Evolutionary conservation across 192 early-diverging fungal species (phyloP), one percentile per base, ranked within the genome.

Genomic region (Glomus cerebriforme): DNA sequence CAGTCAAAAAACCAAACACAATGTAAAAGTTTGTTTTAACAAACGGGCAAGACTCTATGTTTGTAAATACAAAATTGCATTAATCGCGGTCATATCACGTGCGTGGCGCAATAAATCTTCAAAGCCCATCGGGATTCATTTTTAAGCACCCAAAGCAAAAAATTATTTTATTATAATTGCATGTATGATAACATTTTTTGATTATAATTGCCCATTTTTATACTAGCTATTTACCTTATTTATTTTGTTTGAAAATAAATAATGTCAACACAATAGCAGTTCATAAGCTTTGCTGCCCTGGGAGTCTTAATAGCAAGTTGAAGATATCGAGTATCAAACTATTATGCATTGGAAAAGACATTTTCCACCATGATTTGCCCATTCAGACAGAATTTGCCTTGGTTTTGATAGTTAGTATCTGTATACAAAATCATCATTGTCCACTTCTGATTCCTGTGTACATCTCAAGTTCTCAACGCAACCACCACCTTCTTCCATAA

Each of bases 231-330:
- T n/a, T n/a, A n/a, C n/a, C n/a, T n/a, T n/a, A n/a, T n/a, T n/a
- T n/a, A n/a, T 67, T 68, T 24, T 68, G 66, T 73, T 59, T 73
- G 27, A 2, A 54, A 73, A 59, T 73, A 54, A 73, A 73, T 49
- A 58, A 58, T 49, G 0, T 59, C 31, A 75, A 75, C 73, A 74
- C 73, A 60, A 35, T 24, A 75, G 12, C 19, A 37, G 58, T 75
- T 12, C 39, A 75, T 62, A 75, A 75, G 17, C 1, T 59, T 35
- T 75, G 27, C 9, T 2, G 31, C 22, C 1, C 2, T 62, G 4
- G 7, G 0, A 39, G 31, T 43, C 22, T 45, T 70, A 26, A 75
- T 17, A 2, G 26, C 73, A 39, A 75, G 58, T 7, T 75, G 58
- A 75, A 34, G 59, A 4, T 75, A 59, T 17, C 31, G 29, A 74